Evolutionary conservation across 1,284 basidiomycete genomes (phyloP), one percentile per base, ranked within the genome.

Genomic region (Cystobasidium pallidum): DNA sequence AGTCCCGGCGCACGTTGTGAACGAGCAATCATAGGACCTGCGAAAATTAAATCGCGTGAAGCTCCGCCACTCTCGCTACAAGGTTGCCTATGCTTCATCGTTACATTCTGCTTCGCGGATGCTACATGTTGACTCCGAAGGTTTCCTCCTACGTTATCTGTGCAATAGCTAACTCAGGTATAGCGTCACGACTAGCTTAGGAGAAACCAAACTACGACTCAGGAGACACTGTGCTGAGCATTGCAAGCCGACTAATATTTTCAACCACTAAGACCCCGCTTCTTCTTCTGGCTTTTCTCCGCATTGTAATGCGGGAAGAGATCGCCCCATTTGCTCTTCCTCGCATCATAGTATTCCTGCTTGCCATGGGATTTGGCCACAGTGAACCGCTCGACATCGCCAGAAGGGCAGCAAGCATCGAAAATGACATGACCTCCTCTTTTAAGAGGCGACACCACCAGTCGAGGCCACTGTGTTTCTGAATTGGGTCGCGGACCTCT

Each of bases 321-420:
- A 80, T 99, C 96, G 13, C 96, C 96, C 93, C 94, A 97, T 24
- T 82, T 83, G 0, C 90, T 87, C 82, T 98, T 98, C 55, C 95
- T 88, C 0, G 94, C 94, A 80, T 99, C 96, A 78, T 98, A 94
- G 80, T 89, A 99, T 0, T 88, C 86, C 79, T 98, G 94, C 80
- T 92, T 94, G 8, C 94, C 94, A 81, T 94, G 91, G 0, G 92
- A 94, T 78, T 88, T 92, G 1, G 94, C 89, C 52, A 96, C 88
- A 1, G 90, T 96, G 80, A 95, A 84, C 3, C 95, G 89, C 85
- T 94, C 89, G 70, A 97, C 90, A 80, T 91, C 88, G 90, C 93
- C 94, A 82, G 90, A 86, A 0, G 87, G 79, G 21, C 88, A 89
- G 81, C 96, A 99, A 7, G 89, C 88, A 80, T 99, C 95, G 74